Base-by-base conservation (phyloP, 1,284 basidiomycete species). In the Trichosporon ovoides region DNA sequence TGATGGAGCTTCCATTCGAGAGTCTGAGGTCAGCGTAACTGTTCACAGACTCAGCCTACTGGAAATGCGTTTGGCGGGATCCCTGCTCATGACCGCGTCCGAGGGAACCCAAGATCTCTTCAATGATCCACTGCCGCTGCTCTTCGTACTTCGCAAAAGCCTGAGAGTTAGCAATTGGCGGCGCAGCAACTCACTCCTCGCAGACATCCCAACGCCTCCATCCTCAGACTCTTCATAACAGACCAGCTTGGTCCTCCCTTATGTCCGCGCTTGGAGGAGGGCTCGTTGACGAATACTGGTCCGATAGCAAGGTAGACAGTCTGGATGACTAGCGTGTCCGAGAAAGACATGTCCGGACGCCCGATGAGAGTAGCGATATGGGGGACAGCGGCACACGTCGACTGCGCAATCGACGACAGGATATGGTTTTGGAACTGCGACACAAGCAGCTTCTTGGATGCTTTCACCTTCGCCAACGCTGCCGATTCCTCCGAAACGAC, bases 121-220 rank as follows among this genome's bases (percentile, higher is more conserved):
- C 93, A 19, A 98, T 87, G 63, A 98, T 95, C 92, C 93, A 97
- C 1, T 86, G 84, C 1, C 95, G 81, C 75, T 98, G 95, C 37
- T 87, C 85, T 59, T 89, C 85, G 66, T 96, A 86, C 62, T 86
- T 87, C 7, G 91, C 89, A 70, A 97, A 98, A 31, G 95, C 86
- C 87, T 91, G 68, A 1, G 12, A 18, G 37, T 53, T 43, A 40
- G 18, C 11, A 14, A n/a, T 11, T 7, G 5, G 11, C 13, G 38
- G 53, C 16, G 38, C 24, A 65, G 36, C 13, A 36, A 77, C 87
- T 78, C 68, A 93, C 89, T 66, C 85, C 89, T 59, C 91, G 83
- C 62, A 97, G 85, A 59, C 95, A 81, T 1, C 85, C 84, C 38
- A 97, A 77, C 0, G 89, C 88, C 66, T 94, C 88, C 53, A 91